Base-by-base conservation (phyloP, 495 filamentous ascomycete genomes). In the Penicillium pancosmium region DNA sequence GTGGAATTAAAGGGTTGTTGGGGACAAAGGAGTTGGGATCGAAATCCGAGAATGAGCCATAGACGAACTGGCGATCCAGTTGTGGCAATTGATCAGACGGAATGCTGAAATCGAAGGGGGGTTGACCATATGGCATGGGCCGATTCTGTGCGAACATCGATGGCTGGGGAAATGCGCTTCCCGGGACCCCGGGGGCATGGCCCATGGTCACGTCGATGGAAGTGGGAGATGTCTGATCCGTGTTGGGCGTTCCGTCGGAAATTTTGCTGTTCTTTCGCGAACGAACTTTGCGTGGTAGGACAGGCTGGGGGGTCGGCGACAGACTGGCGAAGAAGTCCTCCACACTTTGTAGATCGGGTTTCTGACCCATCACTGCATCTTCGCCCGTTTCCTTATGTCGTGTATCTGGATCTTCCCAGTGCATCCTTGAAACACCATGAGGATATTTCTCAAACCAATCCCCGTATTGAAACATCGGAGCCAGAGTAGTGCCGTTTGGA, bases 381-480 rank as follows among this genome's bases (percentile, higher is more conserved):
- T 90, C 87, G 27, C 87, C 88, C 8, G 84, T 87, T 60, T 92
- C 87, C 64, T 88, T 88, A 69, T 69, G 83, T 78, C 83, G 82
- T 1, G 78, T 75, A 38, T 86, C 86, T 0, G 91, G 88, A 60
- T 93, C 91, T 62, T 93, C 89, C 74, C 89, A 94, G 71, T 94
- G 89, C 10, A 87, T 79, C 53, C 88, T 82, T 27, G 91, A 90
- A 19, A 97, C 91, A 11, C 94, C 94, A 65, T 94, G 91, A 1
- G 94, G 94, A 74, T 97, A 97, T 62, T 91, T 87, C 68, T 93
- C 86, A 67, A 97, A 97, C 94, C 94, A 98, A 72, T 98, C 94
- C 36, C 93, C 93, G 64, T 98, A 98, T 68, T 97, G 93, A 76
- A 97, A 93, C 70, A 97, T 91, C 12, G 78, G 74, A 2, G 83